phyloP scores from a whole-genome alignment of 2,329 filamentous ascomycete species.

The Didymella exigua region DNA sequence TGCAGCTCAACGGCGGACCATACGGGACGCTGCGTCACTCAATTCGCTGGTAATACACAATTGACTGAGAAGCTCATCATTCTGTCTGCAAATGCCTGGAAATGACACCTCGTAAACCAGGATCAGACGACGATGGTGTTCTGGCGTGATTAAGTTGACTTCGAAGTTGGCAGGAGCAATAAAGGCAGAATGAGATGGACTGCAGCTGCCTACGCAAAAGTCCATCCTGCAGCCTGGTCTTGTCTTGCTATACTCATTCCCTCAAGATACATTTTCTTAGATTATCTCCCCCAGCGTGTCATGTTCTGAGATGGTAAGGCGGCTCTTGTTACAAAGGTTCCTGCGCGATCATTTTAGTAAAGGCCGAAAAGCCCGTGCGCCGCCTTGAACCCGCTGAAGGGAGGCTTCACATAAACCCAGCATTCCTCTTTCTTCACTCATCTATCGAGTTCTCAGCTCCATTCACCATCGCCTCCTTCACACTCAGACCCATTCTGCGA shows the following conservation, averaged over 20 bases:
- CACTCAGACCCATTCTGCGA: conserved; percentile 14
- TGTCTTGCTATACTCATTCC: neutral
- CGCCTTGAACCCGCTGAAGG: conserved; percentile 27
- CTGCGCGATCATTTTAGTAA: conserved; percentile 30
- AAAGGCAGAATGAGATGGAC: neutral
- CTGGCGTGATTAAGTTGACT: neutral
- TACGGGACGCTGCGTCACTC: conserved; percentile 4
- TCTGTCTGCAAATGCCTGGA: neutral
- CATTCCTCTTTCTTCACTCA: conserved; percentile 37
- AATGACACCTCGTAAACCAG: neutral
- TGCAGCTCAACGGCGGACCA: neutral
- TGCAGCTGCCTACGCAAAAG: neutral
- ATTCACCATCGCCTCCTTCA: conserved; percentile 28
- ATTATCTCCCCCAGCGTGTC: neutral
- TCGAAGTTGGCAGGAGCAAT: neutral
- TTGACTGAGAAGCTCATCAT: neutral
- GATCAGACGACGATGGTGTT: neutral
- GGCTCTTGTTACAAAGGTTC: conserved; percentile 30
- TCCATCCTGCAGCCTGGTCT: neutral
- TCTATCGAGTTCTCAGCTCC: conserved; percentile 21
- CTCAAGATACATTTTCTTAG: neutral
- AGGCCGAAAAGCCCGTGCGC: conserved; percentile 31
- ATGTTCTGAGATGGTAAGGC: conserved; percentile 6
- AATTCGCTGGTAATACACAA: neutral
- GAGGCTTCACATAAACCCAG: conserved; percentile 41